Evolutionary conservation across 2,329 filamentous ascomycete genomes (phyloP).

Genomic region (Neophaeococcomyces aloes): DNA sequence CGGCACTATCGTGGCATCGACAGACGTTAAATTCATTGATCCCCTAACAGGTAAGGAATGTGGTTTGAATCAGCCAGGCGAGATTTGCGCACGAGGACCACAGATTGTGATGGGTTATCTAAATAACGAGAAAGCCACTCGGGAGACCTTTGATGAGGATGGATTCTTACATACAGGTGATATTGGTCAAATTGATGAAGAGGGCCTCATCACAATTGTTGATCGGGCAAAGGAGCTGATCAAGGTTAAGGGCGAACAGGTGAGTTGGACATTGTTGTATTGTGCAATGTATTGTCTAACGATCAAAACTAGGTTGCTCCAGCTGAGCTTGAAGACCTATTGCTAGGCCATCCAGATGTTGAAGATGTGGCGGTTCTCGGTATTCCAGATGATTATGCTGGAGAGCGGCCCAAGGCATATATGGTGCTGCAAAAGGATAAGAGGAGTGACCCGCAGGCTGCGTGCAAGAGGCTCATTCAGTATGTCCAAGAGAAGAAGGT

Average conservation of each 20-base stretch:
- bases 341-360: conserved; percentile 36
- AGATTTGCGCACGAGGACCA: conserved; percentile 63
- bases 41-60: conserved; percentile 41
- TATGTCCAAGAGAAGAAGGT: conserved; percentile 33
- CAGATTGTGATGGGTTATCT: conserved; percentile 73
- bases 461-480: conserved; percentile 15
- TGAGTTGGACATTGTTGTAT: background rate
- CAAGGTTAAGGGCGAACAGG: conserved; percentile 41
- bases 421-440: conserved; percentile 28
- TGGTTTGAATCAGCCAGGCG: conserved; percentile 43
- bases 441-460: conserved; percentile 9
- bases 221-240: conserved; percentile 54
- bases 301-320: conserved; percentile 32
- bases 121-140: conserved; percentile 61
- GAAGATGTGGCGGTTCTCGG: conserved; percentile 39
- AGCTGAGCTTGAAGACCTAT: conserved; percentile 37
- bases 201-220: conserved; percentile 57
- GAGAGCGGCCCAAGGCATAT: conserved; percentile 31
- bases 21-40: conserved; percentile 49
- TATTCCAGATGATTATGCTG: conserved; percentile 28
- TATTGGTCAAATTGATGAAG: conserved; percentile 48
- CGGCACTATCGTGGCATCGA: conserved; percentile 43
- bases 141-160: conserved; percentile 54
- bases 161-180: conserved; percentile 55
- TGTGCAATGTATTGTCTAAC: background rate